Conservation (phyloP, 768 basidiomycete species). For the Leccinum broughii region DNA sequence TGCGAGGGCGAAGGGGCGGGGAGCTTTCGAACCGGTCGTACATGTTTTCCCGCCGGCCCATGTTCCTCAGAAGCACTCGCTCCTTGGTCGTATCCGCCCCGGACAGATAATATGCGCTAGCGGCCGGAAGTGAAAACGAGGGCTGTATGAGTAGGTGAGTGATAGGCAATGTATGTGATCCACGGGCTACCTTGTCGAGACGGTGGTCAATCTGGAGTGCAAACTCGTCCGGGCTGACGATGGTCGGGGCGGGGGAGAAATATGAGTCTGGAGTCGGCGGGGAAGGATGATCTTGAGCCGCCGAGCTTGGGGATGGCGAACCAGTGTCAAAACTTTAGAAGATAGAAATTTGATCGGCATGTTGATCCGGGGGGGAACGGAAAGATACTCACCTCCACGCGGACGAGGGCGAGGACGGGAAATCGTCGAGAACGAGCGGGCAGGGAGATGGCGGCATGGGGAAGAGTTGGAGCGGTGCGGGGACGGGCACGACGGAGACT, state of each 20-base stretch:
- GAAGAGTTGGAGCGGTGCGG: background rate
- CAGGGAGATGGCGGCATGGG: slow-evolving; percentile 8
- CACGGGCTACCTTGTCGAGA: slow-evolving; percentile 2
- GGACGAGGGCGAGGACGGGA: slow-evolving; percentile 25
- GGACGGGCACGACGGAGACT: background rate
- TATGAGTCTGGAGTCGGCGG: slow-evolving; percentile 24
- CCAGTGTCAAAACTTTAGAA: slow-evolving; percentile 2
- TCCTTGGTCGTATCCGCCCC: slow-evolving; percentile 17
- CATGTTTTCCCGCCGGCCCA: slow-evolving; percentile 10
- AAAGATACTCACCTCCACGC: slow-evolving; percentile 25
- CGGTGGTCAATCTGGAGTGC: slow-evolving; percentile 10
- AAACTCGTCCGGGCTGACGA: slow-evolving; percentile 19
- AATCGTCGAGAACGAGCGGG: slow-evolving; percentile 1
- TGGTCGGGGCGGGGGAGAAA: slow-evolving; percentile 10
- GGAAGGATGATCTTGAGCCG: slow-evolving; percentile 11
- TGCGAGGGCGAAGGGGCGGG: slow-evolving; percentile 3
- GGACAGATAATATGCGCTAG: slow-evolving; percentile 4
- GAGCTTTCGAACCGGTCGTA: slow-evolving; percentile 13
- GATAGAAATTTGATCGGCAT: background rate
- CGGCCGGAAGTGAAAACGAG: background rate
- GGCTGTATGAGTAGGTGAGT: slow-evolving; percentile 3
- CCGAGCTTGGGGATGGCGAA: slow-evolving; percentile 19
- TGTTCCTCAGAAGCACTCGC: slow-evolving; percentile 19
- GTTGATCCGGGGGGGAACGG: background rate
- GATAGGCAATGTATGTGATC: background rate